phyloP scores from a whole-genome alignment of 108 stramenopile species.

The Skeletonema tropicum region DNA sequence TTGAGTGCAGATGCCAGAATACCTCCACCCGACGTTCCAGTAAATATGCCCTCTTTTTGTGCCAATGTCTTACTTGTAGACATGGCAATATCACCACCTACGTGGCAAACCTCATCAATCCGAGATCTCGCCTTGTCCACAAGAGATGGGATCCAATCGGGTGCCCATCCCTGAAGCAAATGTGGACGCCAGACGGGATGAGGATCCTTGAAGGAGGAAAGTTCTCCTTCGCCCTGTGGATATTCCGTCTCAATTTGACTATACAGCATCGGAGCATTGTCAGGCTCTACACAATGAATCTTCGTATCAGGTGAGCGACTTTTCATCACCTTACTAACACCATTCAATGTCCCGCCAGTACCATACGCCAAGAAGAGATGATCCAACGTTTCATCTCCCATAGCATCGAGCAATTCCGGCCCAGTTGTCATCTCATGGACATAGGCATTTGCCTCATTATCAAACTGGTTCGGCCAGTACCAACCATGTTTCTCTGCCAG shows the following conservation, averaged over 20 bases:
- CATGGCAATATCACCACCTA: conserved; percentile 49
- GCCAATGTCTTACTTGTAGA: conserved; percentile 55
- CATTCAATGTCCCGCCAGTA: conserved; percentile 47
- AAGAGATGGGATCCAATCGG: conserved; percentile 70
- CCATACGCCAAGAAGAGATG: conserved; percentile 43
- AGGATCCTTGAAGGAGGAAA: conserved; percentile 15
- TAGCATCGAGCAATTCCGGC: conserved; percentile 75
- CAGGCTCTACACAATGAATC: conserved; percentile 41
- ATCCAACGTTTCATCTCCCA: conserved; percentile 20
- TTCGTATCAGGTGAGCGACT: conserved; percentile 27
- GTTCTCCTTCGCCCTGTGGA: conserved; percentile 23
- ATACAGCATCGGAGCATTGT: conserved; percentile 34
- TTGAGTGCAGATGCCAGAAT: conserved; percentile 57
- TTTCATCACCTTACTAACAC: conserved; percentile 23
- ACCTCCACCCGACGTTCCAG: conserved; percentile 66
- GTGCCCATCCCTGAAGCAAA: conserved; percentile 58
- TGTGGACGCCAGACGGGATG: conserved; percentile 45
- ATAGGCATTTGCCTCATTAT: conserved; percentile 77
- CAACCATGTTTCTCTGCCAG: conserved; percentile 46
- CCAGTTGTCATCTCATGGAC: conserved; percentile 79
- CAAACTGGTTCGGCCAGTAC: conserved; percentile 85
- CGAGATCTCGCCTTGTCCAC: conserved; percentile 30
- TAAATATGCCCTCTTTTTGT: conserved; percentile 68
- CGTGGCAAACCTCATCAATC: conserved; percentile 41
- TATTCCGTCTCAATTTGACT: conserved; percentile 31